A percentile compares a stretch with the other conserved stretches of the same genome.
phyloP scores from a whole-genome alignment of 2,329 filamentous ascomycete genomes.

The Arachnopeziza araneosa region DNA sequence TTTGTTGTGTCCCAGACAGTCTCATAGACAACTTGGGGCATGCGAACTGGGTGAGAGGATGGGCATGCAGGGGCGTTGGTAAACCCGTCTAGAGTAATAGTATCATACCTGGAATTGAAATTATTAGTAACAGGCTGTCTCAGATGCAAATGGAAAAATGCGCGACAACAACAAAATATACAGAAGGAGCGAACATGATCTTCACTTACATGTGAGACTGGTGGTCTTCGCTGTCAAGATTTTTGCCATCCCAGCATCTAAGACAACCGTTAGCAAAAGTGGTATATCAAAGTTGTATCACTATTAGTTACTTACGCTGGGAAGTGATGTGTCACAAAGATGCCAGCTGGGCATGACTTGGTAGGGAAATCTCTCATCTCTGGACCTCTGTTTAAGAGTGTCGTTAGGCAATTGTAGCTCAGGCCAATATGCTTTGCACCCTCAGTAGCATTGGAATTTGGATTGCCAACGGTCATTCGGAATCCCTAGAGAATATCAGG shows the following conservation, averaged over 20 bases:
- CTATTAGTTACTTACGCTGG: constrained; percentile 12
- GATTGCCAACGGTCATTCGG: constrained; percentile 18
- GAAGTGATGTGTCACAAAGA: constrained; percentile 31
- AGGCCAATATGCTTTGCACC: constrained; percentile 2
- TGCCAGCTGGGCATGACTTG: constrained; percentile 27
- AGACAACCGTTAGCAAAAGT: background rate
- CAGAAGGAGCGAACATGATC: too few species aligned
- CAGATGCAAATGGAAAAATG: too few species aligned
- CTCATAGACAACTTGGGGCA: constrained; percentile 5
- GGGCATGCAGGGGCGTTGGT: background rate
- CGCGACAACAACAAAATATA: too few species aligned
- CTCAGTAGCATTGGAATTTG: constrained; percentile 10
- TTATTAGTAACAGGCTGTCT: too few species aligned
- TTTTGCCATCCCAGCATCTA: constrained; percentile 21
- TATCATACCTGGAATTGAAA: too few species aligned
- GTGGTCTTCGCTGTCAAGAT: constrained; percentile 15
- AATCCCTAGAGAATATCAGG: constrained; percentile 14
- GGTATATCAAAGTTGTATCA: background rate
- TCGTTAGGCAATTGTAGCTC: background rate
- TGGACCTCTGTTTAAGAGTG: background rate
- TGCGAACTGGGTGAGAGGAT: constrained; percentile 2
- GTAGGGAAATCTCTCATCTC: constrained; percentile 12
- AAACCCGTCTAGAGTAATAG: constrained; percentile 21
- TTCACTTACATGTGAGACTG: background rate
- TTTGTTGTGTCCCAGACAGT: constrained; percentile 5